Percentiles rank a stretch among this genome's conserved stretches.
Conservation (phyloP, 805 yeast genomes). For the Schwanniomyces pseudopolymorphus region DNA sequence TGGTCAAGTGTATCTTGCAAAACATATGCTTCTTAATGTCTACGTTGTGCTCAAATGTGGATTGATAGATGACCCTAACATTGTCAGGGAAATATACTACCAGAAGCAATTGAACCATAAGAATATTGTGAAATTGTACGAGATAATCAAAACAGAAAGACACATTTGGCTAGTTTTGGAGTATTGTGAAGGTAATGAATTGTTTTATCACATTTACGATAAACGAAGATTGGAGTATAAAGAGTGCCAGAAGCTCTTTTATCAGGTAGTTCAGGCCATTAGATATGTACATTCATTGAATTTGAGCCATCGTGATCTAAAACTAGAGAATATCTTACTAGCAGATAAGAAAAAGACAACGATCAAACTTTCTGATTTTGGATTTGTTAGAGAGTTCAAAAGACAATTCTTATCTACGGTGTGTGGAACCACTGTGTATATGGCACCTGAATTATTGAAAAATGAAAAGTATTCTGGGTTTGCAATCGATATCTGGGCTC, state of each 20-base stretch:
- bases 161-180: conserved; percentile 86
- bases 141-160: conserved; percentile 76
- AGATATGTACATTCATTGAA: conserved; percentile 74
- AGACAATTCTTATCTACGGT: conserved; percentile 68
- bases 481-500: conserved; percentile 85
- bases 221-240: conserved; percentile 49
- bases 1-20: conserved; percentile 87
- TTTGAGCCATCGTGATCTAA: conserved; percentile 82
- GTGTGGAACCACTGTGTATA: conserved; percentile 93
- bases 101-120: conserved; percentile 83
- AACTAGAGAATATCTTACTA: conserved; percentile 73
- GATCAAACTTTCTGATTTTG: conserved; percentile 87
- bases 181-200: conserved; percentile 80
- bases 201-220: conserved; percentile 64
- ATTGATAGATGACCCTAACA: conserved; percentile 71
- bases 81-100: conserved; percentile 87
- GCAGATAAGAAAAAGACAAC: conserved; percentile 52
- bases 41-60: conserved; percentile 84
- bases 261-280: conserved; percentile 65
- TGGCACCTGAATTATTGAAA: conserved; percentile 90
- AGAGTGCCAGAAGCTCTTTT: conserved; percentile 54
- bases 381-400: conserved; percentile 77
- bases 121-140: conserved; percentile 80
- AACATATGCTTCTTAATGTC: conserved; percentile 69
- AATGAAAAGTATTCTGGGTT: conserved; percentile 74